Evolutionary conservation across 2,329 filamentous ascomycete species (phyloP).

Genomic region (Beauveria brongniartii): DNA sequence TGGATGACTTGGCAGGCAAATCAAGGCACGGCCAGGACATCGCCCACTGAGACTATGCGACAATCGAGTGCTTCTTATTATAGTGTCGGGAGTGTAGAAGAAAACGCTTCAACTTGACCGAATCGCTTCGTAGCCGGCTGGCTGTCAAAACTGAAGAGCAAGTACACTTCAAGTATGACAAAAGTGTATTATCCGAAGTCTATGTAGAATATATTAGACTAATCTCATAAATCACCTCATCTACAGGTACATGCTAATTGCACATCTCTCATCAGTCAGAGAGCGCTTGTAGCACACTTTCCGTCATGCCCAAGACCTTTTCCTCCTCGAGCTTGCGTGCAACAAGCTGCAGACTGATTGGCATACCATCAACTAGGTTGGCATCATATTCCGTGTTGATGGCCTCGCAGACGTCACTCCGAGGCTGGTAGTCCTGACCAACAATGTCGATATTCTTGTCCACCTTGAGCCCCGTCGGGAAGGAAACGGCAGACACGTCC

Average conservation of each 20-base stretch:
- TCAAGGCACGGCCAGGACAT: too few species aligned
- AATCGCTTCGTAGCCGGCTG: too few species aligned
- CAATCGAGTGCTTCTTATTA: too few species aligned
- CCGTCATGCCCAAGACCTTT: slow-evolving; percentile 28
- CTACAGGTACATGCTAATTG: background rate
- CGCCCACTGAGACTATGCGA: too few species aligned
- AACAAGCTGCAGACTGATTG: slow-evolving; percentile 37
- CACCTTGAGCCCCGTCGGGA: slow-evolving; percentile 33
- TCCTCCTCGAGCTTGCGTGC: slow-evolving; percentile 33
- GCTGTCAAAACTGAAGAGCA: too few species aligned
- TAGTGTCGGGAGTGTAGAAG: too few species aligned
- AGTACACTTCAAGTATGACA: too few species aligned
- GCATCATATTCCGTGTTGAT: slow-evolving; percentile 35
- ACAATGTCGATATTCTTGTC: slow-evolving; percentile 31
- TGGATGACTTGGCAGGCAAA: too few species aligned
- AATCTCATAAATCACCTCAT: background rate
- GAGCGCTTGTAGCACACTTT: slow-evolving; percentile 18
- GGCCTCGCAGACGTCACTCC: slow-evolving; percentile 29
- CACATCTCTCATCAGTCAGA: background rate
- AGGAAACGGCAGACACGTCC: slow-evolving; percentile 40
- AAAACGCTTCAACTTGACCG: too few species aligned
- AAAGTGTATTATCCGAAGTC: too few species aligned
- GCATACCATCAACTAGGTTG: slow-evolving; percentile 31
- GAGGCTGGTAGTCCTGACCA: slow-evolving; percentile 22
- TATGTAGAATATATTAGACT: background rate